These are phyloP conservation scores for Orbilia quercus DNA, from an alignment of 2,329 filamentous ascomycete genomes.

Conservation along the genomic window DNA sequence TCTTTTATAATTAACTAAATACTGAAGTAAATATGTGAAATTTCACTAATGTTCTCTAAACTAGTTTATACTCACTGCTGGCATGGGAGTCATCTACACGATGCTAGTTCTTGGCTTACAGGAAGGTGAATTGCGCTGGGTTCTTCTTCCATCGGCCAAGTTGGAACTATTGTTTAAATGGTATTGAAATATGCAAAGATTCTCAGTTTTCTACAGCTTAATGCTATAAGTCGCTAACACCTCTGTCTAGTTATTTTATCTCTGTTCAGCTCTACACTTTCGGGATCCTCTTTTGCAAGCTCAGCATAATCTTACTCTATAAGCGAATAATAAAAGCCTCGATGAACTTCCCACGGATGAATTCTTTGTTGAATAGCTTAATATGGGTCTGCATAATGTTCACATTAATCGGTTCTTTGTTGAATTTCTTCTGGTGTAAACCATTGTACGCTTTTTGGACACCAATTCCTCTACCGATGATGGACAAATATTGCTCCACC, in stretches of 20 bases:
- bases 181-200: constrained; percentile 3
- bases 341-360: constrained; percentile 22
- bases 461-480: constrained; percentile 44
- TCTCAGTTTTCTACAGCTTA: not conserved
- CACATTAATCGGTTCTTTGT: constrained; percentile 21
- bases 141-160: constrained; percentile 13
- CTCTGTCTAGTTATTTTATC: constrained; percentile 31
- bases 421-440: constrained; percentile 54
- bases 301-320: constrained; percentile 50
- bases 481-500: constrained; percentile 34
- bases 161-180: constrained; percentile 43
- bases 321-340: constrained; percentile 37
- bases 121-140: constrained; percentile 30
- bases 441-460: constrained; percentile 51
- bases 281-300: constrained; percentile 46
- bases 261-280: constrained; percentile 46
- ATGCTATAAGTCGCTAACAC: constrained; percentile 2
- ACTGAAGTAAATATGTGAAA: no score
- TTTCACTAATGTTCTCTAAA: not conserved
- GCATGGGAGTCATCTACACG: constrained; percentile 47
- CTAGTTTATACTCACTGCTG: constrained; percentile 31
- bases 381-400: constrained; percentile 46
- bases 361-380: constrained; percentile 22
- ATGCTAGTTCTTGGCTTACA: constrained; percentile 45
- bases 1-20: no score